phyloP scores from a whole-genome alignment of 164 flowering plant genomes.

The Chloranthus sessilifolius region DNA sequence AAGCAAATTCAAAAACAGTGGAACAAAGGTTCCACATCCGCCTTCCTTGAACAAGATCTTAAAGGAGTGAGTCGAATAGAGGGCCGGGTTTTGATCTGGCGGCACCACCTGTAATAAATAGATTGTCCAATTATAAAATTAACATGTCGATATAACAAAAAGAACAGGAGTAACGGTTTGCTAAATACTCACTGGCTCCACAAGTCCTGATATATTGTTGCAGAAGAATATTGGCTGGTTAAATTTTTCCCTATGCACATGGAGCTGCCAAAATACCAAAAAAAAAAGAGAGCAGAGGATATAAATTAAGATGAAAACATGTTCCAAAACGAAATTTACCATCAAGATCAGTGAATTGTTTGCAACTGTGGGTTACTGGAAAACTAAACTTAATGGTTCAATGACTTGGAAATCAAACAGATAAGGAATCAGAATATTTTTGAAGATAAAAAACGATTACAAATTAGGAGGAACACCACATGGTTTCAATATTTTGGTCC shows the following conservation, averaged over 20 bases:
- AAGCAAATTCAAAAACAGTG: conserved; percentile 76
- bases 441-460: no score
- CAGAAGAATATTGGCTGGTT: conserved; percentile 91
- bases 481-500: no score
- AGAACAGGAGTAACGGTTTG: not conserved
- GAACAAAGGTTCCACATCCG: conserved; percentile 96
- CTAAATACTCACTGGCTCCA: conserved; percentile 79
- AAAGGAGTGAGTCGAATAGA: conserved; percentile 84
- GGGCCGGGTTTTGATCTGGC: conserved; percentile 67
- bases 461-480: no score
- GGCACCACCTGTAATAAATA: conserved; percentile 68
- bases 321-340: no score
- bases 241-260: conserved; percentile 72
- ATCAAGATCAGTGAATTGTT: no score
- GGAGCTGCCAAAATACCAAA: conserved; percentile 44
- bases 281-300: no score
- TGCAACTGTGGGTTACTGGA: no score
- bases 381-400: no score
- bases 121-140: not conserved
- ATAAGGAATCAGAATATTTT: no score
- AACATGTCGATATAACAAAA: not conserved
- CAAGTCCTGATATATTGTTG: conserved; percentile 94
- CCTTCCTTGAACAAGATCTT: conserved; percentile 97
- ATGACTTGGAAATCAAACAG: no score
- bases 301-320: no score